Evolutionary conservation across 805 yeast species (phyloP).

Genomic region (Pichia heedii): DNA sequence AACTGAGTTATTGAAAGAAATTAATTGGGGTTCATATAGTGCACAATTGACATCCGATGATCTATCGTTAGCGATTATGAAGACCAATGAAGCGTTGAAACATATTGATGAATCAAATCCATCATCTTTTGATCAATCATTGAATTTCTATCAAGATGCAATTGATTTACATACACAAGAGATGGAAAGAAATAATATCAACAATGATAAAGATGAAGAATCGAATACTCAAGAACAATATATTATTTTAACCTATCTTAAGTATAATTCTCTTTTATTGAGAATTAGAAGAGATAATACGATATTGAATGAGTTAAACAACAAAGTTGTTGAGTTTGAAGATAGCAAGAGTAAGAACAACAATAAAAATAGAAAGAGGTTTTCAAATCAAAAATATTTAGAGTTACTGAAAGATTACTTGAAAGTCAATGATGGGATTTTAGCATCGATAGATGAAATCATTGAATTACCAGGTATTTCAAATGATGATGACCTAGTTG

Average conservation of each 20-base stretch:
- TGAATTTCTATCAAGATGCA: constrained; percentile 63
- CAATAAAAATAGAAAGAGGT: constrained; percentile 12
- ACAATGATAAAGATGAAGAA: constrained; percentile 36
- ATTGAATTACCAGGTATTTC: constrained; percentile 87
- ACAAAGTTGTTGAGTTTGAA: constrained; percentile 10
- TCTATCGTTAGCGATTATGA: constrained; percentile 50
- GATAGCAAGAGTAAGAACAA: neutral
- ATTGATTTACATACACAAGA: constrained; percentile 50
- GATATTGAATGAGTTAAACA: constrained; percentile 29
- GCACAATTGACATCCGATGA: constrained; percentile 66
- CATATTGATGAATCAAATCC: constrained; percentile 29
- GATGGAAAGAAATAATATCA: constrained; percentile 39
- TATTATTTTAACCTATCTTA: constrained; percentile 65
- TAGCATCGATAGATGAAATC: constrained; percentile 46
- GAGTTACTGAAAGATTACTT: constrained; percentile 33
- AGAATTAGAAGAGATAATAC: constrained; percentile 65
- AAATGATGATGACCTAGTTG: constrained; percentile 62
- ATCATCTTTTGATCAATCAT: constrained; percentile 44
- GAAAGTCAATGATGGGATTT: constrained; percentile 43
- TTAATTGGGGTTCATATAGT: constrained; percentile 43
- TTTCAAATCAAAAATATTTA: constrained; percentile 19
- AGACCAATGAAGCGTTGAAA: constrained; percentile 27
- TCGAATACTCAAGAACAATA: constrained; percentile 63
- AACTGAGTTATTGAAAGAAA: constrained; percentile 21
- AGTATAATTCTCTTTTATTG: constrained; percentile 55